Conservation (phyloP, 371 early-diverging fungal genomes). For the Zopfochytrium polystomum region DNA sequence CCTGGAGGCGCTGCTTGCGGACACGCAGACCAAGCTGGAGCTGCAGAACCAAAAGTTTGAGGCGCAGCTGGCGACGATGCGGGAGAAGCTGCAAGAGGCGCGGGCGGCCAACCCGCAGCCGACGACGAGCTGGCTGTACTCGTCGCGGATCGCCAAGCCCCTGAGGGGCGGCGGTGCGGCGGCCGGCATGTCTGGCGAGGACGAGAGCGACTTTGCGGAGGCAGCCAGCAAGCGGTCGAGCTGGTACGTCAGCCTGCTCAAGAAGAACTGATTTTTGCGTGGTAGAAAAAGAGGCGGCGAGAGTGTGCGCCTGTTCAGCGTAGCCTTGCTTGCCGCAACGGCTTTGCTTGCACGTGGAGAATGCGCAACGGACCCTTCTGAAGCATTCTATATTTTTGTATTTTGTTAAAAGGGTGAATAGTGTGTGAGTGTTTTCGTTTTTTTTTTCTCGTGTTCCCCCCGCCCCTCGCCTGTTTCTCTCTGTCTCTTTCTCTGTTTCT, state of each 20-base stretch:
- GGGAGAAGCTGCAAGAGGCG: constrained; percentile 77
- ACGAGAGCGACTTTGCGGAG: constrained; percentile 15
- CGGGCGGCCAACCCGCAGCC: constrained; percentile 56
- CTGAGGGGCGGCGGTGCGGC: constrained; percentile 72
- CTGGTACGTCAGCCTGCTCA: constrained; percentile 53
- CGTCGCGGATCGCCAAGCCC: constrained; percentile 90
- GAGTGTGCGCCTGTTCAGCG: too few relatives aligned
- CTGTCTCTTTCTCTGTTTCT: too few relatives aligned
- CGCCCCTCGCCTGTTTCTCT: too few relatives aligned
- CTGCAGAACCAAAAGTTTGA: constrained; percentile 84
- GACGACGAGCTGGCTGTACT: constrained; percentile 69
- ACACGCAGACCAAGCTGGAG: constrained; percentile 57
- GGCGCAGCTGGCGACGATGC: constrained; percentile 70
- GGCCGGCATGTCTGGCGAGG: constrained; percentile 36
- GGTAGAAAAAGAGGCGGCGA: too few relatives aligned
- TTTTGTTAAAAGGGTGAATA: too few relatives aligned
- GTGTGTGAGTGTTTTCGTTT: too few relatives aligned
- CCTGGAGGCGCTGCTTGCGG: constrained; percentile 79
- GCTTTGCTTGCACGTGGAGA: too few relatives aligned
- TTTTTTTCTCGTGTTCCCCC: too few relatives aligned
- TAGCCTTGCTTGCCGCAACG: too few relatives aligned
- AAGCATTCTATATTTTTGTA: too few relatives aligned
- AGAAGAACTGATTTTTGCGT: constrained; percentile 42
- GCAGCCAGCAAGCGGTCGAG: constrained; percentile 38
- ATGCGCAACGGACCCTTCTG: too few relatives aligned